phyloP scores from a whole-genome alignment of 371 early-diverging fungal genomes.

The Haplosporangium sp. region DNA sequence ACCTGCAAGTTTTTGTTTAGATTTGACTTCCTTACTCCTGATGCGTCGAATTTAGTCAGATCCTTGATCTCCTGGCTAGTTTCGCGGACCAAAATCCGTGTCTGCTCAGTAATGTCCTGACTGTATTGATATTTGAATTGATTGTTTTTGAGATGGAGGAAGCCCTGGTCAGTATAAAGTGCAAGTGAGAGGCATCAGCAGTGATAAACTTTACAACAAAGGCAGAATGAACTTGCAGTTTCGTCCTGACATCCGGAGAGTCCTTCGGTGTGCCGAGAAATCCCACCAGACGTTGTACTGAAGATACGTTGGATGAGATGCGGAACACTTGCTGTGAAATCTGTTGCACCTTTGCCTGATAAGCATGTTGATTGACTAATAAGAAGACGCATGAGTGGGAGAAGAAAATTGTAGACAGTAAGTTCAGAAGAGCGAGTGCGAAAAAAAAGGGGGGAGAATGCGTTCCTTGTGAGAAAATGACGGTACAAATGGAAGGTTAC shows the following conservation, averaged over 20 bases:
- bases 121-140: conserved; percentile 54
- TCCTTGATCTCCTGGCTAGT: conserved; percentile 82
- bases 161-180: too few species aligned
- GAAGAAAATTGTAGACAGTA: background rate
- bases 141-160: background rate
- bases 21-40: conserved; percentile 29
- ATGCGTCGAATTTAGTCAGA: conserved; percentile 60
- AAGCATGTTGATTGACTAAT: conserved; percentile 65
- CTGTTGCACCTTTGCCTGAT: conserved; percentile 65
- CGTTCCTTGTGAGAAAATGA: background rate
- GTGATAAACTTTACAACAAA: background rate
- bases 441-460: background rate
- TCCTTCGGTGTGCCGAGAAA: conserved; percentile 84
- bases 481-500: background rate
- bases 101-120: conserved; percentile 84
- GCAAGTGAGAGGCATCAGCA: background rate
- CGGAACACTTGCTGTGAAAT: conserved; percentile 81
- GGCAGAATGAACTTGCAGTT: conserved; percentile 66
- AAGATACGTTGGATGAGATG: conserved; percentile 81
- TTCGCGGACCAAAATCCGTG: conserved; percentile 81
- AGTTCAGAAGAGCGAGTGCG: background rate
- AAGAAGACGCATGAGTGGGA: background rate
- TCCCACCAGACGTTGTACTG: conserved; percentile 81
- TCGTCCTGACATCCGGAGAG: conserved; percentile 76
- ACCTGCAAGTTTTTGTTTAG: too few species aligned